Conservation (phyloP, 768 basidiomycete genomes). For the Leccinum rimulosum region DNA sequence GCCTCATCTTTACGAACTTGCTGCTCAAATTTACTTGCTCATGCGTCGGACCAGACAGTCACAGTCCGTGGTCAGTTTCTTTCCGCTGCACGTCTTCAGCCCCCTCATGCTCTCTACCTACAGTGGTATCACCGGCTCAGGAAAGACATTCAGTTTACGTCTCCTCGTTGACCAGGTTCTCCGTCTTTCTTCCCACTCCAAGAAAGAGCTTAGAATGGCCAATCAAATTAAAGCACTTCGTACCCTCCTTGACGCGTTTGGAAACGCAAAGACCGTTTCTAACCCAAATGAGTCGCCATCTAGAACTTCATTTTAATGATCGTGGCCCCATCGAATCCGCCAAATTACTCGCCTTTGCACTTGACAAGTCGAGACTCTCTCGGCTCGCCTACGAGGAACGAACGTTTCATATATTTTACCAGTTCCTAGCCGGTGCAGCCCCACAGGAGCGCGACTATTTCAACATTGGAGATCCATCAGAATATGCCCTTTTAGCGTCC, state of each 20-base stretch:
- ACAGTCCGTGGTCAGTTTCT: conserved; percentile 71
- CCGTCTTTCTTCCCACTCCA: conserved; percentile 77
- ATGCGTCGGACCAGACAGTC: conserved; percentile 77
- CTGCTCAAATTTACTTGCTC: conserved; percentile 76
- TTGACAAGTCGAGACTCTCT: conserved; percentile 85
- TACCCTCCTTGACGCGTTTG: conserved; percentile 85
- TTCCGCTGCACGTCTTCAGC: neutral
- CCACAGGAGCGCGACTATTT: conserved; percentile 75
- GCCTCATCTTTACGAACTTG: conserved; percentile 87
- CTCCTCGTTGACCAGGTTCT: conserved; percentile 80
- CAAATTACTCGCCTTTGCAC: conserved; percentile 75
- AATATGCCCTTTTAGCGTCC: conserved; percentile 79
- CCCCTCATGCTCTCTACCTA: neutral
- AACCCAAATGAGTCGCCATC: conserved; percentile 79
- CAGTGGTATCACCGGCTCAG: conserved; percentile 89
- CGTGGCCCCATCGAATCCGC: conserved; percentile 74
- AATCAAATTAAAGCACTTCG: conserved; percentile 75
- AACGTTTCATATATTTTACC: conserved; percentile 90
- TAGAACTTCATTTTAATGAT: conserved; percentile 84
- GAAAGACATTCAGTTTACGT: conserved; percentile 72
- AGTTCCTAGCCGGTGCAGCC: conserved; percentile 82
- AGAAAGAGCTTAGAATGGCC: conserved; percentile 65
- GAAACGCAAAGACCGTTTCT: conserved; percentile 82
- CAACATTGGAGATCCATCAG: conserved; percentile 76
- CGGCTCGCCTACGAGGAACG: conserved; percentile 81